phyloP scores from a whole-genome alignment of 2,329 filamentous ascomycete species.

The Endoconidiophora polonica region DNA sequence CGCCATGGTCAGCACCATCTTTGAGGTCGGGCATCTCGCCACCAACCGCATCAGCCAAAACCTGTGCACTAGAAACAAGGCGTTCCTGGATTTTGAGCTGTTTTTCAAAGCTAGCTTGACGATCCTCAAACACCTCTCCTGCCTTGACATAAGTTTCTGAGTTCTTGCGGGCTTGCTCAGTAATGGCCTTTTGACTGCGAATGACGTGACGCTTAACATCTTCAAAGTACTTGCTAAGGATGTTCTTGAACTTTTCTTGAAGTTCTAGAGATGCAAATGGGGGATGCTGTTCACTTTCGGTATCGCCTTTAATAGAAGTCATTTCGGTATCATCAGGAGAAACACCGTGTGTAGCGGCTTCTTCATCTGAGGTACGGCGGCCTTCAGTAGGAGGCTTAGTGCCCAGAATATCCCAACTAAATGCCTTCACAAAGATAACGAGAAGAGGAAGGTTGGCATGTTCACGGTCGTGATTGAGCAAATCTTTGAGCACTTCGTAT shows the following conservation, averaged over 20 bases:
- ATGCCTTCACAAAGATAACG: slow-evolving; percentile 89
- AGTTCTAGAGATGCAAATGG: slow-evolving; percentile 62
- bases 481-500: slow-evolving; percentile 90
- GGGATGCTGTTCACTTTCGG: slow-evolving; percentile 38
- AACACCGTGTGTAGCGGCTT: slow-evolving; percentile 34
- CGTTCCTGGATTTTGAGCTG: slow-evolving; percentile 85
- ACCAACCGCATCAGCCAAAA: slow-evolving; percentile 73
- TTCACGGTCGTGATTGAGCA: slow-evolving; percentile 84
- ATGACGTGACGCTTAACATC: slow-evolving; percentile 79
- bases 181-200: slow-evolving; percentile 81
- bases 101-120: slow-evolving; percentile 90
- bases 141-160: slow-evolving; percentile 97
- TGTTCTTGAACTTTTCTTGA: slow-evolving; percentile 70
- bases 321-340: slow-evolving; percentile 2
- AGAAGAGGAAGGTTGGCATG: slow-evolving; percentile 81
- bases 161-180: slow-evolving; percentile 78
- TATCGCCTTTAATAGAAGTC: slow-evolving; percentile 13
- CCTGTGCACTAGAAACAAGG: slow-evolving; percentile 74
- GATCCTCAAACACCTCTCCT: slow-evolving; percentile 93
- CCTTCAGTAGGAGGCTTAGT: slow-evolving; percentile 57
- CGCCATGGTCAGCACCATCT: slow-evolving; percentile 57
- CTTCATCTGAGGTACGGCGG: slow-evolving; percentile 72
- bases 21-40: slow-evolving; percentile 88
- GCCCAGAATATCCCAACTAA: slow-evolving; percentile 88
- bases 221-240: slow-evolving; percentile 77